Conservation (phyloP, 345 rosid genomes). For the Geranium rotundifolium region DNA sequence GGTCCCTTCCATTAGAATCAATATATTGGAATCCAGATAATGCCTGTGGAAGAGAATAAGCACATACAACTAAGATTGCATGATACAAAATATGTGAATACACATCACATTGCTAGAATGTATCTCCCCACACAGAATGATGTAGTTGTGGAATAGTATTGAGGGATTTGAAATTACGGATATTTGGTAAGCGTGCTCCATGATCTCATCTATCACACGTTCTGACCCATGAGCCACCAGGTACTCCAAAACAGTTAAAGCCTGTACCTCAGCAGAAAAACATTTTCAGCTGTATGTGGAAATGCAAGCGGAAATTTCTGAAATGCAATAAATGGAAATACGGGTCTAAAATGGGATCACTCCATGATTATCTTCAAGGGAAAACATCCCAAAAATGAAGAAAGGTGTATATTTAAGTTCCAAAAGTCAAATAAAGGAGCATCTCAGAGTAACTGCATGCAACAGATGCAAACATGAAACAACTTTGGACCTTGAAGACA, state of each 20-base stretch:
- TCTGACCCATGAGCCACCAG: slow-evolving; percentile 90
- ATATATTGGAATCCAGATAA: slow-evolving; percentile 82
- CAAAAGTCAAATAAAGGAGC: background rate
- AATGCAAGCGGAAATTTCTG: background rate
- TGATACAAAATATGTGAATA: background rate
- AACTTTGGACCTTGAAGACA: slow-evolving; percentile 63
- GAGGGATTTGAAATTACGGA: slow-evolving; percentile 36
- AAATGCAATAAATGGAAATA: background rate
- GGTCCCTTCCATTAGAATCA: slow-evolving; percentile 92
- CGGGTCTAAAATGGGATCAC: background rate
- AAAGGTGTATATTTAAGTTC: background rate
- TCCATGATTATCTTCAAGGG: background rate
- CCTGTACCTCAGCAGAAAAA: slow-evolving; percentile 37
- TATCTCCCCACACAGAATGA: background rate
- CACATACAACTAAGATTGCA: background rate
- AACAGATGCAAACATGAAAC: slow-evolving; percentile 2
- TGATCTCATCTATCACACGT: slow-evolving; percentile 76
- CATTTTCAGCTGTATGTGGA: slow-evolving; percentile 10
- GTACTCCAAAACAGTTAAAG: slow-evolving; percentile 79
- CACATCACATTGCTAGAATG: background rate
- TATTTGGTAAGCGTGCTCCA: slow-evolving; percentile 81
- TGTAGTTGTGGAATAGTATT: slow-evolving; percentile 4
- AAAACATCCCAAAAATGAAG: background rate
- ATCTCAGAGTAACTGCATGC: slow-evolving; percentile 1
- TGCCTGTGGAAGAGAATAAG: slow-evolving; percentile 28